These are phyloP conservation scores for Forsythia viridissima DNA, from an alignment of 257 asterid species.

Conservation along the genomic window DNA sequence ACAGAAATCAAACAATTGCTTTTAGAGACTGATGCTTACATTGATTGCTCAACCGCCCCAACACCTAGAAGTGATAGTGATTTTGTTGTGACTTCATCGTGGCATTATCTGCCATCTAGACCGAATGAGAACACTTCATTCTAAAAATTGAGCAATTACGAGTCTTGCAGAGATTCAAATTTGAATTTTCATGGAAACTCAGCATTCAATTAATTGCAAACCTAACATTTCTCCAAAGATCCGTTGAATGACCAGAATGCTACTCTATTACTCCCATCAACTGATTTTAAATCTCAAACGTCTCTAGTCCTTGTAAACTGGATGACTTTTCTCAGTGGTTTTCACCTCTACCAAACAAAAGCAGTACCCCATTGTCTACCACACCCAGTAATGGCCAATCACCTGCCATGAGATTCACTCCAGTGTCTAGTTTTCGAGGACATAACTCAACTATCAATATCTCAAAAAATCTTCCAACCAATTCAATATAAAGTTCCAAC, in stretches of 20 bases:
- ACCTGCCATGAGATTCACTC: slow-evolving; percentile 25
- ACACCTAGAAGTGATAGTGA: slow-evolving; percentile 29
- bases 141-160: slow-evolving; percentile 10
- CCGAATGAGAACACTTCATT: slow-evolving; percentile 5
- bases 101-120: slow-evolving; percentile 31
- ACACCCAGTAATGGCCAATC: slow-evolving; percentile 23
- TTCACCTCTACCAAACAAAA: slow-evolving; percentile 27
- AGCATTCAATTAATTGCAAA: slow-evolving; percentile 11
- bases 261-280: slow-evolving; percentile 24
- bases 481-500: slow-evolving; percentile 61
- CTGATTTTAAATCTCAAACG: slow-evolving; percentile 4
- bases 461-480: slow-evolving; percentile 37
- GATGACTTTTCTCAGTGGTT: slow-evolving; percentile 38
- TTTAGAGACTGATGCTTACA: slow-evolving; percentile 27
- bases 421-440: slow-evolving; percentile 25
- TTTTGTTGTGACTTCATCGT: slow-evolving; percentile 30
- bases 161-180: slow-evolving; percentile 19
- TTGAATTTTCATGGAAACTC: slow-evolving; percentile 11
- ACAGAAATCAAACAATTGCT: slow-evolving; percentile 29
- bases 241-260: slow-evolving; percentile 21
- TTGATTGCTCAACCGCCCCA: slow-evolving; percentile 34
- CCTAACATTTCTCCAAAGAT: slow-evolving; percentile 12
- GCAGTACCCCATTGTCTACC: slow-evolving; percentile 4
- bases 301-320: not conserved
- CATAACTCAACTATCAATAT: slow-evolving; percentile 18